Conservation (phyloP, 2,329 filamentous ascomycete species). For the Huntiella moniliformis region DNA sequence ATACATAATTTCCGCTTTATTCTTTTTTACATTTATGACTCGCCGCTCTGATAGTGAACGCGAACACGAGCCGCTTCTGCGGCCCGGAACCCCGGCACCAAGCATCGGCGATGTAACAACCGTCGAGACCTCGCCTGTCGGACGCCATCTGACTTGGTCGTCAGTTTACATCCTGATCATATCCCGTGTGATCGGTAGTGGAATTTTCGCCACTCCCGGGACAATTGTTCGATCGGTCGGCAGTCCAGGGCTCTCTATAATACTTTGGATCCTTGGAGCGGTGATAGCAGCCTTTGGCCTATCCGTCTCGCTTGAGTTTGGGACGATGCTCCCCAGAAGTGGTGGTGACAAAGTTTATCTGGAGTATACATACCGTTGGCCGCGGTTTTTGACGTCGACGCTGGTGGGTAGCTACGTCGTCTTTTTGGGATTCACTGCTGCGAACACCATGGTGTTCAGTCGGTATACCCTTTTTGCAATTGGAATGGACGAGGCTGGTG, state of each 20-base stretch:
- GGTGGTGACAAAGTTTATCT: conserved; percentile 54
- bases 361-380: conserved; percentile 46
- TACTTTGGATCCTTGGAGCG: conserved; percentile 45
- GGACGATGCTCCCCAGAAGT: conserved; percentile 50
- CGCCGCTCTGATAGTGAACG: no score
- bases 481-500: conserved; percentile 25
- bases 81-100: no score
- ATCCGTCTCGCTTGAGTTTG: conserved; percentile 45
- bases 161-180: conserved; percentile 50
- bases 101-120: conserved; percentile 37
- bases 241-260: conserved; percentile 42
- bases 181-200: conserved; percentile 48
- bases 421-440: conserved; percentile 46
- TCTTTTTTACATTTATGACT: no score
- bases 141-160: conserved; percentile 41
- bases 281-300: conserved; percentile 42
- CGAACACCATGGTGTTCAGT: conserved; percentile 51
- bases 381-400: conserved; percentile 44
- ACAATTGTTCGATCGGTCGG: conserved; percentile 47
- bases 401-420: conserved; percentile 45
- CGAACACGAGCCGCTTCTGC: no score
- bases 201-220: conserved; percentile 54
- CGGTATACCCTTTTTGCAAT: conserved; percentile 45
- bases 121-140: conserved; percentile 37
- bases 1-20: no score